These are phyloP conservation scores for Sugiyamaella castrensis DNA, from an alignment of 1,139 yeast genomes.

Conservation along the genomic window DNA sequence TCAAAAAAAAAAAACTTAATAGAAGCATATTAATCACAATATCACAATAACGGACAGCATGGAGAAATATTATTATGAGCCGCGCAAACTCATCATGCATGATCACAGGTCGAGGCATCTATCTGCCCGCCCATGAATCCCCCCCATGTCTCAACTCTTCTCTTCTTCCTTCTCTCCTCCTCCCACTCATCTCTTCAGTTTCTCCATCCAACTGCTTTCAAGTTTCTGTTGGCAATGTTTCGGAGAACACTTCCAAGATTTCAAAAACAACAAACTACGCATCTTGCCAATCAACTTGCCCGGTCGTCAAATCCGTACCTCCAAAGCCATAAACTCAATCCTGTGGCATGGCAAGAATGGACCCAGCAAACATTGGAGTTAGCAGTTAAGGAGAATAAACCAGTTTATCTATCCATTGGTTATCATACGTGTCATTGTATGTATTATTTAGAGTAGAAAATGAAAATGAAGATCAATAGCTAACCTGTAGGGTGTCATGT, in stretches of 20 bases:
- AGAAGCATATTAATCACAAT: too few relatives aligned
- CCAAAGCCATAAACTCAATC: constrained; percentile 29
- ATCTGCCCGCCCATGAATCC: too few relatives aligned
- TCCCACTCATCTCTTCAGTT: neutral
- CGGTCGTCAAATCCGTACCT: constrained; percentile 32
- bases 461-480: neutral
- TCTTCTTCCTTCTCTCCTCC: too few relatives aligned
- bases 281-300: constrained; percentile 27
- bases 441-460: neutral
- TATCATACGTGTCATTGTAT: constrained; percentile 40
- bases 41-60: too few relatives aligned
- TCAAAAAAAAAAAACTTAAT: too few relatives aligned
- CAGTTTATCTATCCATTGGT: constrained; percentile 40
- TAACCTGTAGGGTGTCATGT: constrained; percentile 36
- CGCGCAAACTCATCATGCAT: too few relatives aligned
- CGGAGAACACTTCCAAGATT: constrained; percentile 12
- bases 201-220: neutral
- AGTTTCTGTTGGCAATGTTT: constrained; percentile 6
- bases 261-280: constrained; percentile 7
- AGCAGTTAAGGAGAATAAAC: constrained; percentile 36
- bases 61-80: too few relatives aligned
- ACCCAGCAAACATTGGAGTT: constrained; percentile 31
- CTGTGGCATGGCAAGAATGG: constrained; percentile 44
- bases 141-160: too few relatives aligned
- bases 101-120: too few relatives aligned